Conservation (phyloP, 176 grass and related monocot species). For the Guadua angustifolia region DNA sequence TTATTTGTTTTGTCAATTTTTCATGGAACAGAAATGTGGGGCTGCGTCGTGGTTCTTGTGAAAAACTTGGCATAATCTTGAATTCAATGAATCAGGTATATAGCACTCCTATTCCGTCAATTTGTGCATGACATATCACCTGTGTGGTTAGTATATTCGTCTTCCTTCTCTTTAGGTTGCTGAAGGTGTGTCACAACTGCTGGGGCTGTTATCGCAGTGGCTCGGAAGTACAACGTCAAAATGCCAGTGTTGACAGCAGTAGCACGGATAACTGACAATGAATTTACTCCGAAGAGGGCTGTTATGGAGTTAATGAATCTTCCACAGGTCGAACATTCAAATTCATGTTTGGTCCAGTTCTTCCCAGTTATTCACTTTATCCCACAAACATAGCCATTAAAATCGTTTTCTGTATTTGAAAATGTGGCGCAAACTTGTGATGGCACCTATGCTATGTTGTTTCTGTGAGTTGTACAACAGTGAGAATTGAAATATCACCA, state of each 20-base stretch:
- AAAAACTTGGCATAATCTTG: conserved; percentile 81
- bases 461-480: neutral
- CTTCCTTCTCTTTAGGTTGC: conserved; percentile 66
- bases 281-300: conserved; percentile 83
- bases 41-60: conserved; percentile 80
- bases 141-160: conserved; percentile 21
- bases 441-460: neutral
- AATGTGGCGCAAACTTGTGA: conserved; percentile 9
- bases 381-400: neutral
- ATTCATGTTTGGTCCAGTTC: conserved; percentile 31
- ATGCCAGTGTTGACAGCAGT: conserved; percentile 94
- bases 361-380: conserved; percentile 11
- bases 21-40: conserved; percentile 95
- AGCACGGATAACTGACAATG: conserved; percentile 90
- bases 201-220: conserved; percentile 90
- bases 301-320: conserved; percentile 97
- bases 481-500: neutral
- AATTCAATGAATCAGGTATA: conserved; percentile 89
- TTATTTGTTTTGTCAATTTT: conserved; percentile 96
- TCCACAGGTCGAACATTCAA: conserved; percentile 64
- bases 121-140: conserved; percentile 9
- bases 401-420: conserved; percentile 7
- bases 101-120: neutral
- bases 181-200: conserved; percentile 95
- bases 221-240: conserved; percentile 94